These are phyloP conservation scores for Neofusicoccum laricinum DNA, from an alignment of 2,329 filamentous ascomycete species.

Conservation along the genomic window DNA sequence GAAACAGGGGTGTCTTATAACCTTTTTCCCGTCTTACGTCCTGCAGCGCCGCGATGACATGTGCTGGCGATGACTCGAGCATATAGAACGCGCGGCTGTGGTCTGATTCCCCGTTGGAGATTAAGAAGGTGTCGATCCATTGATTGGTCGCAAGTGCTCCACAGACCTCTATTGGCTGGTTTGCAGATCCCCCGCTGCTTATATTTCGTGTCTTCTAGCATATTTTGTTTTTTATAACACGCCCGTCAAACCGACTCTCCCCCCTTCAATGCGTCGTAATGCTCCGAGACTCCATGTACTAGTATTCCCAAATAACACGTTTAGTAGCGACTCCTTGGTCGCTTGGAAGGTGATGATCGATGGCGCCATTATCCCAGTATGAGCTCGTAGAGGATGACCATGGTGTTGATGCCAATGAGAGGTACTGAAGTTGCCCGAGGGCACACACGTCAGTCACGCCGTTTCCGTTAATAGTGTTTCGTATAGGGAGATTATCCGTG, in stretches of 20 bases:
- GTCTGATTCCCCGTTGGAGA: not conserved
- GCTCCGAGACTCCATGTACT: conserved; percentile 5
- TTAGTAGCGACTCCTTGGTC: not conserved
- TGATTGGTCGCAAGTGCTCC: not conserved
- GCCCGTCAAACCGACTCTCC: not conserved
- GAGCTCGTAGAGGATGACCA: conserved; percentile 37
- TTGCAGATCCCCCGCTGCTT: conserved; percentile 4
- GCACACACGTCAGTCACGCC: not conserved
- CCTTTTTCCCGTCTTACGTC: not conserved
- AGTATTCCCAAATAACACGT: not conserved
- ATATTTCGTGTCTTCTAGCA: not conserved
- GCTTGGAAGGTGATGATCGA: not conserved
- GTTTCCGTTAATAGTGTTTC: not conserved
- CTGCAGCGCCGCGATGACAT: not conserved
- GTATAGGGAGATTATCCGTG: not conserved
- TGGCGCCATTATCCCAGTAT: conserved; percentile 6
- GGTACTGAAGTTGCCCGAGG: conserved; percentile 28
- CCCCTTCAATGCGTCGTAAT: conserved; percentile 1
- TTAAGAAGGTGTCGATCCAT: not conserved
- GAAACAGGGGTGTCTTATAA: not conserved
- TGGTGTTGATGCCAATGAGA: conserved; percentile 38
- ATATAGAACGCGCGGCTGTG: not conserved
- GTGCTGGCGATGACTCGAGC: not conserved
- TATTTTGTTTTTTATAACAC: not conserved
- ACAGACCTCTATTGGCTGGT: not conserved